Evolutionary conservation across 441 rosid species (phyloP), one percentile per base, ranked within the genome.

Genomic region (Iberis amara): DNA sequence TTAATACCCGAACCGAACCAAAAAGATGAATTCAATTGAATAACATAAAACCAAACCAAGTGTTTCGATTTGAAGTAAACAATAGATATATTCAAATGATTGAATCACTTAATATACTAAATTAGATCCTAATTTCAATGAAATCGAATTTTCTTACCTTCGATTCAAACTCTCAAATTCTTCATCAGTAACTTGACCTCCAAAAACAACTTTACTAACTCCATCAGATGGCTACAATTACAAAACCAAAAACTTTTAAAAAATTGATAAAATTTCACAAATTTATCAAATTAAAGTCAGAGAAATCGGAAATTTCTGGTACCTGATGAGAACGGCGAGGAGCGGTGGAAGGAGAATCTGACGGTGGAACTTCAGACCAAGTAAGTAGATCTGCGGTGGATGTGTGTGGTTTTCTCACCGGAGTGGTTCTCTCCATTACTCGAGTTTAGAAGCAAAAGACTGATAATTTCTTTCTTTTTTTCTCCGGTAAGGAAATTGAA

Each of bases 371-470:
- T 51, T 92, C 98, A 13, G 98, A 68, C 98, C 98, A 92, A 43
- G 86, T 83, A 39, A 92, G 96, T 73, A 92, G 98, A 92, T 92
- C 98, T 73, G 95, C 95, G 31, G 98, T 88, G 27, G 87, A 78
- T 15, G 86, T 73, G 76, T 87, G 86, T 3, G 96, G 70, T 43
- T 92, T 92, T 68, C 94, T 82, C 62, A 86, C 96, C 35, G 94
- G 96, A 39, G 91, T 83, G 76, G 4, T 74, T 75, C 86, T 88
- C 75, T 88, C 95, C 98, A 36, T 44, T 36, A 46, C 32, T 24
- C 14, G 9, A 5, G 43, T 1, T 30, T 21, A 14, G 35, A 37
- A 45, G 21, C 35, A n/a, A 12, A 48, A 26, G 11, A 3, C 30
- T 18, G 11, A 43, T 23, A 7, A 5, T 36, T 48, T 53, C 23